These are phyloP conservation scores for Trametes versicolor DNA, from an alignment of 1,284 basidiomycete species.

Conservation along the genomic window DNA sequence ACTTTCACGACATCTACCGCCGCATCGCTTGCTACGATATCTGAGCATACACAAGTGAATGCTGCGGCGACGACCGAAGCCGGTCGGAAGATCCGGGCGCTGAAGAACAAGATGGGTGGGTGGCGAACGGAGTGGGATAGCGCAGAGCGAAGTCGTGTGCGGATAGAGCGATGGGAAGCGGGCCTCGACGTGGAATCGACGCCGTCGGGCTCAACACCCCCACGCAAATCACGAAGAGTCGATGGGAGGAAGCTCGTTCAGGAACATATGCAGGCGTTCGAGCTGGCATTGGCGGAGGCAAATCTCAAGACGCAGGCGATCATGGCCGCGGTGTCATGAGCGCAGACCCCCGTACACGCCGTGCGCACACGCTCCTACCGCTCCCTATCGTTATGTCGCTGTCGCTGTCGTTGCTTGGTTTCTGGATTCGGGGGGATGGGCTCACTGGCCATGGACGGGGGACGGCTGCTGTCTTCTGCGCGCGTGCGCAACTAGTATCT, in stretches of 20 bases:
- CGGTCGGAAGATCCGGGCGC: conserved; percentile 80
- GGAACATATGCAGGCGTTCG: conserved; percentile 79
- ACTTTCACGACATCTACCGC: conserved; percentile 76
- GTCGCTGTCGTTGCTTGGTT: conserved; percentile 31
- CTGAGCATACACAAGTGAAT: conserved; percentile 88
- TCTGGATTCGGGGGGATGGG: conserved; percentile 4
- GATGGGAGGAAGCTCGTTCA: conserved; percentile 76
- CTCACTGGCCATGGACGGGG: neutral
- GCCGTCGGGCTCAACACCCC: conserved; percentile 40
- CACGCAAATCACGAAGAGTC: conserved; percentile 49
- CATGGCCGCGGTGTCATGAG: conserved; percentile 62
- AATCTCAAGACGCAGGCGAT: conserved; percentile 79
- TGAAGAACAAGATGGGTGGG: conserved; percentile 82
- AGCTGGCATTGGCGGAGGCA: conserved; percentile 73
- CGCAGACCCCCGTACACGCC: conserved; percentile 8
- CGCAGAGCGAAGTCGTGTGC: conserved; percentile 76
- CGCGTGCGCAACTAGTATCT: conserved; percentile 31
- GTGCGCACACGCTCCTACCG: conserved; percentile 17
- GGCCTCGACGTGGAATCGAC: conserved; percentile 49
- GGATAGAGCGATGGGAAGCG: conserved; percentile 82
- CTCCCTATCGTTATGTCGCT: conserved; percentile 32
- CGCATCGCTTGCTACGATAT: conserved; percentile 77
- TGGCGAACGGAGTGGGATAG: conserved; percentile 84
- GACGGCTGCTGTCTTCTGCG: conserved; percentile 23
- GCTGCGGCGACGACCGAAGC: conserved; percentile 84